These are phyloP conservation scores for Conoideocrella luteorostrata DNA, from an alignment of 2,329 filamentous ascomycete genomes.

Conservation along the genomic window DNA sequence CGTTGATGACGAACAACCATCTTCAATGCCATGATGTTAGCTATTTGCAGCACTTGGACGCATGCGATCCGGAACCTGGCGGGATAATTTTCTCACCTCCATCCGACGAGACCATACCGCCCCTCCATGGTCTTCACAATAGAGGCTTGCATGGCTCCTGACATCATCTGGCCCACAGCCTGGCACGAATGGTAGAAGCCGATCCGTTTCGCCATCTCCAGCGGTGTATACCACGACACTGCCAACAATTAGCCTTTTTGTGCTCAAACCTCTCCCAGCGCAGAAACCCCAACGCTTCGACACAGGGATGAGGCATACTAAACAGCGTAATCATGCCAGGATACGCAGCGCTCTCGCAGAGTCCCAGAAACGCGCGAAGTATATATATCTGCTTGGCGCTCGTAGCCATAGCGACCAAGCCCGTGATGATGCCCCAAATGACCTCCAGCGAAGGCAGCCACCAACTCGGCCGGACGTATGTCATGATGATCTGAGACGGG, in stretches of 20 bases:
- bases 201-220: conserved; percentile 33
- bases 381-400: conserved; percentile 28
- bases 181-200: conserved; percentile 37
- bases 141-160: conserved; percentile 35
- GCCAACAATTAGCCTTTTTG: no score
- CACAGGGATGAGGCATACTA: conserved; percentile 9
- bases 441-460: conserved; percentile 31
- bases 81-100: no score
- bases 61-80: no score
- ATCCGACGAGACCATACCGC: conserved; percentile 29
- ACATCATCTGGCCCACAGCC: conserved; percentile 34
- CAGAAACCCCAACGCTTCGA: no score
- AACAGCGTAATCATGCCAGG: conserved; percentile 30
- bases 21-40: conserved; percentile 5
- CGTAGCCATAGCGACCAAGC: conserved; percentile 24
- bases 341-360: conserved; percentile 29
- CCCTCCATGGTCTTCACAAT: conserved; percentile 33
- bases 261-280: no score
- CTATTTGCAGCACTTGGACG: no score
- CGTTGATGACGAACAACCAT: conserved; percentile 41
- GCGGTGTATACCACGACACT: conserved; percentile 34
- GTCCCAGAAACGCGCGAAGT: conserved; percentile 34
- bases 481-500: conserved; percentile 31
- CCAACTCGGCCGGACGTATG: conserved; percentile 28
- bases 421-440: conserved; percentile 20